Percentiles rank a stretch among this genome's conserved stretches.
phyloP scores from a whole-genome alignment of 768 basidiomycete genomes.

The Psilocybe cubensis region DNA sequence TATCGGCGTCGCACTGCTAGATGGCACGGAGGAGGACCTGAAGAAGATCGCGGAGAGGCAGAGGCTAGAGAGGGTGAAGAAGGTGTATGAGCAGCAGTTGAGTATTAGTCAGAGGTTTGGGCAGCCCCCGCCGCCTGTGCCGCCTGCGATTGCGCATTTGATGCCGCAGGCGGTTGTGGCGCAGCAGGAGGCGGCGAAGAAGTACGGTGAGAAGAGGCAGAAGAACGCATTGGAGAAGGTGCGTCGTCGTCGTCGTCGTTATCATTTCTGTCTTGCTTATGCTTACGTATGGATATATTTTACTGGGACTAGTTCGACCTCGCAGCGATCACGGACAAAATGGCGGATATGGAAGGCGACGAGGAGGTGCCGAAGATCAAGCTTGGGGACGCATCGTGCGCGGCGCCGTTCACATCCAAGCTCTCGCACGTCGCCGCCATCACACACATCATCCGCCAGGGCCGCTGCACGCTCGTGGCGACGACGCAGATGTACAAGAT shows the following conservation, averaged over 20 bases:
- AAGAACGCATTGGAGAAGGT: conserved; percentile 93
- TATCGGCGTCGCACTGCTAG: conserved; percentile 91
- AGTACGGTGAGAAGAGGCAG: conserved; percentile 66
- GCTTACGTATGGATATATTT: no score
- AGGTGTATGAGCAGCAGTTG: conserved; percentile 95
- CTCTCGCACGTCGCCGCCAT: conserved; percentile 96
- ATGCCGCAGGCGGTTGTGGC: conserved; percentile 92
- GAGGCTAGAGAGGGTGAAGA: conserved; percentile 88
- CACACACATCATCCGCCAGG: conserved; percentile 96
- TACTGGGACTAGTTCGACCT: conserved; percentile 37
- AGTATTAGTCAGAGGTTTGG: conserved; percentile 89
- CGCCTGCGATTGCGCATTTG: conserved; percentile 82
- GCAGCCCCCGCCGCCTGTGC: conserved; percentile 93
- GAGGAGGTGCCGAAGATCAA: conserved; percentile 98
- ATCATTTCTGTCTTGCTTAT: no score
- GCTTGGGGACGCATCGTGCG: conserved; percentile 98
- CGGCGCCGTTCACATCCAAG: conserved; percentile 98
- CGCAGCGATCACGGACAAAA: conserved; percentile 29
- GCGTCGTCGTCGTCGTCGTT: conserved; percentile 17
- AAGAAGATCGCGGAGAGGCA: conserved; percentile 94
- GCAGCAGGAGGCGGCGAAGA: conserved; percentile 78
- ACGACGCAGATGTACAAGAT: conserved; percentile 99
- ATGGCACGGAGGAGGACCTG: conserved; percentile 90
- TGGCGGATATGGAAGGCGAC: conserved; percentile 94
- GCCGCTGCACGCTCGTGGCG: conserved; percentile 97